Evolutionary conservation across 768 basidiomycete genomes (phyloP).

Genomic region (Boletus rubropictus): DNA sequence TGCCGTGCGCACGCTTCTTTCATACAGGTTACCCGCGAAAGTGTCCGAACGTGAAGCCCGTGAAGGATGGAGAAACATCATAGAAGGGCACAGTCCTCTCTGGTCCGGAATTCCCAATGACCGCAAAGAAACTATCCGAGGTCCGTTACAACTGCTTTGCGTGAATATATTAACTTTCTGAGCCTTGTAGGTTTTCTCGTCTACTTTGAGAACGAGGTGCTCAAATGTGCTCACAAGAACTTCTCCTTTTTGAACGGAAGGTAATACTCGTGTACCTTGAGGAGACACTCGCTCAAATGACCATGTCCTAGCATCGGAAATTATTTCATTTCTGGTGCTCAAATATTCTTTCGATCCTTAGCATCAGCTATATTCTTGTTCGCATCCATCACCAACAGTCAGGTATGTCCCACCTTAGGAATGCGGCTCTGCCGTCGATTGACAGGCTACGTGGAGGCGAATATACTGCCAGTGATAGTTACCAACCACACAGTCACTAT

Average conservation of each 20-base stretch:
- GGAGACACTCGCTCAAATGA: constrained; percentile 1
- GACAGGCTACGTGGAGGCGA: constrained; percentile 40
- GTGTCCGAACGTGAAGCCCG: constrained; percentile 71
- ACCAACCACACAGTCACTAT: constrained; percentile 97
- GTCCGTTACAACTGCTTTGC: constrained; percentile 34
- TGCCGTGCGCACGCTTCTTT: constrained; percentile 70
- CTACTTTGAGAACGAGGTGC: constrained; percentile 81
- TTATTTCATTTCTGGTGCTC: constrained; percentile 85
- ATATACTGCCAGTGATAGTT: constrained; percentile 85
- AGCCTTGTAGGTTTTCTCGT: constrained; percentile 73
- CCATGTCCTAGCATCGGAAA: constrained; percentile 64
- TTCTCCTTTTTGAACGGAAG: constrained; percentile 93
- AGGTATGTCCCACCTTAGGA: constrained; percentile 31
- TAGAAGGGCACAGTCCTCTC: constrained; percentile 75
- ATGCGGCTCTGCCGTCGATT: constrained; percentile 9
- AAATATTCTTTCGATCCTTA: constrained; percentile 85
- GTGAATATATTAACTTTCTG: background rate
- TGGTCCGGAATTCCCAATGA: constrained; percentile 88
- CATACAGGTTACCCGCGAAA: constrained; percentile 68
- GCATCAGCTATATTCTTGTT: constrained; percentile 94
- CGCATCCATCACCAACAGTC: constrained; percentile 82
- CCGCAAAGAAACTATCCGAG: constrained; percentile 86
- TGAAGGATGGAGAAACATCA: constrained; percentile 88
- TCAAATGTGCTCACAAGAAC: constrained; percentile 87
- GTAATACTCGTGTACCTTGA: constrained; percentile 29